phyloP scores from a whole-genome alignment of 1,284 basidiomycete genomes.

The Inonotus hispidus region DNA sequence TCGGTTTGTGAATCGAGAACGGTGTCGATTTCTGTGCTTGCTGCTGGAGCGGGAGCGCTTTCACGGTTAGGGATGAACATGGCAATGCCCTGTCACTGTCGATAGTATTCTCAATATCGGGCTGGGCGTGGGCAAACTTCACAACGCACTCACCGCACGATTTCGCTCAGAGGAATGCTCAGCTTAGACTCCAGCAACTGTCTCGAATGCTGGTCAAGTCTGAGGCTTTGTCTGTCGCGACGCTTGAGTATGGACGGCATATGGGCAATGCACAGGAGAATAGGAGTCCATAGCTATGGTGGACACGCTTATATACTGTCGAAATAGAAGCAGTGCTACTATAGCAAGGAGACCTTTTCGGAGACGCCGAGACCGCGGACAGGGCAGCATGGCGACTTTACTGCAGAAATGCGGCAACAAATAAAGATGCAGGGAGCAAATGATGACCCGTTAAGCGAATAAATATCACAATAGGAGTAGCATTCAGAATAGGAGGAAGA shows the following conservation, averaged over 20 bases:
- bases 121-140: background rate
- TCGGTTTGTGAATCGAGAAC: background rate
- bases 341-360: background rate
- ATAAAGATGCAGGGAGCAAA: background rate
- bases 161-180: background rate
- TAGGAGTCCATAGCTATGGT: background rate
- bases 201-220: slow-evolving; percentile 11
- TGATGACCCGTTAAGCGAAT: background rate
- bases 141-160: background rate
- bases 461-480: background rate
- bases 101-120: background rate
- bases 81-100: background rate
- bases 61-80: background rate
- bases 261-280: background rate
- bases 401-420: background rate
- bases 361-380: background rate
- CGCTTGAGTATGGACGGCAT: slow-evolving; percentile 15
- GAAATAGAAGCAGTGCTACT: background rate
- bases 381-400: background rate
- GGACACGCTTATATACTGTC: background rate
- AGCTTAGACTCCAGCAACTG: slow-evolving; percentile 13
- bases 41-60: background rate
- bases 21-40: background rate
- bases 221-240: slow-evolving; percentile 13
- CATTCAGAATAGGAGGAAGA: background rate